Evolutionary conservation across 768 basidiomycete genomes (phyloP).

Genomic region (Rubroboletus pulcherrimus): DNA sequence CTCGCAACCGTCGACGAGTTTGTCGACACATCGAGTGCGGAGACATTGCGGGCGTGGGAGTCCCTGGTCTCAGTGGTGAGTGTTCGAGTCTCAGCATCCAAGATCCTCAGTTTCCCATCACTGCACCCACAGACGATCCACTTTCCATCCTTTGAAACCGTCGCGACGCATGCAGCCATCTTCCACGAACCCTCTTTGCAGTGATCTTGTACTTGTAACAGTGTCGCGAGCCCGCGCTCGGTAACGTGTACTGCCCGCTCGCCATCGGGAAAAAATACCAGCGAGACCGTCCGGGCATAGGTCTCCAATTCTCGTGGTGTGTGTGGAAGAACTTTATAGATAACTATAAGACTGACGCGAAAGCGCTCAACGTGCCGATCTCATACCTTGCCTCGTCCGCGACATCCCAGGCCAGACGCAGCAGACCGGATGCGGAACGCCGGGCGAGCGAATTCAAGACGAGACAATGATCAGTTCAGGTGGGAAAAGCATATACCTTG

Average conservation of each 20-base stretch:
- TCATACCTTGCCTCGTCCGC: slow-evolving; percentile 1
- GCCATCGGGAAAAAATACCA: slow-evolving; percentile 2
- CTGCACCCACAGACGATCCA: slow-evolving; percentile 1
- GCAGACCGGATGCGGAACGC: neutral
- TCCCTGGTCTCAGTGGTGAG: neutral
- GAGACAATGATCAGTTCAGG: neutral
- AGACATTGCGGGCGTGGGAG: neutral
- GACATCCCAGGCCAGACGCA: neutral
- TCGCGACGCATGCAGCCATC: neutral
- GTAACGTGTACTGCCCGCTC: slow-evolving; percentile 1
- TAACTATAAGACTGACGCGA: neutral
- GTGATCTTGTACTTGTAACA: neutral
- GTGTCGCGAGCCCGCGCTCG: neutral
- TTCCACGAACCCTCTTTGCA: neutral
- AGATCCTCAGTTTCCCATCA: slow-evolving; percentile 1
- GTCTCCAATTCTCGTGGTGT: neutral
- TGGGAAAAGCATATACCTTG: neutral
- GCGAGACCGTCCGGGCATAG: neutral
- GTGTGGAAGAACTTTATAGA: neutral
- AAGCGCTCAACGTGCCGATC: neutral
- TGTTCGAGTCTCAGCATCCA: neutral
- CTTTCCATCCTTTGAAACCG: slow-evolving; percentile 1
- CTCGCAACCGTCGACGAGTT: slow-evolving; percentile 2
- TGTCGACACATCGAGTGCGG: slow-evolving; percentile 1
- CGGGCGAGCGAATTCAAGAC: neutral